Evolutionary conservation across 2,329 filamentous ascomycete species (phyloP), one percentile per base, ranked within the genome.

Genomic region (Pseudophaeomoniella oleicola): DNA sequence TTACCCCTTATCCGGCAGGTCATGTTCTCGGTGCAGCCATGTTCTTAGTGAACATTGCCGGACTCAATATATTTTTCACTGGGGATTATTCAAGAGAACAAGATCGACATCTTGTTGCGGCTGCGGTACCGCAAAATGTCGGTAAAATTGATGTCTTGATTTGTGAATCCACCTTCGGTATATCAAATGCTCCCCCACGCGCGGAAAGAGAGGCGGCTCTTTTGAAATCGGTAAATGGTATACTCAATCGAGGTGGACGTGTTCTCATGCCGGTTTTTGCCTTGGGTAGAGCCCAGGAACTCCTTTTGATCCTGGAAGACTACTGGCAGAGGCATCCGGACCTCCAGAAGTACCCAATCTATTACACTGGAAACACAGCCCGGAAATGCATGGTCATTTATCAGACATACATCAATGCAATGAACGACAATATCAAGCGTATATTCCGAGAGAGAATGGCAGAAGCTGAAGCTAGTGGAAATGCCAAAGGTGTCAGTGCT

Each of bases 381-480:
- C 71, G 88, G 43, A 90, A 94, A 59, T 98, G 90, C 62, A 98
- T 98, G 90, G 75, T 94, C 18, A 86, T 96, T 3, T 98, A 98
- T 54, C 90, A 96, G 56, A 98, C 90, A 2, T 98, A 96, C 51
- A 85, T 96, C 34, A 85, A 87, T 34, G 86, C 87, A 38, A 98
- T 98, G 90, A 98, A 98, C 55, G 88, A 96, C 52, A 96, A 94
- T 50, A 96, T 98, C 65, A 94, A 94, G 57, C 75, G 84, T 9
- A 72, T 94, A n/a, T 94, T 94, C 59, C 72, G 81, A 37, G 86
- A 92, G 57, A 77, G 85, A 34, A 92, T 94, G 75, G 85, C 84
- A 3, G 85, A 93, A 55, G 83, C 85, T 6, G 84, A 93, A 55
- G 79, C 81, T 0, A 78, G 76, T 19, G 82, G 83, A 5, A 81